Evolutionary conservation across 441 rosid species (phyloP).

Genomic region (Pelargonium australe): DNA sequence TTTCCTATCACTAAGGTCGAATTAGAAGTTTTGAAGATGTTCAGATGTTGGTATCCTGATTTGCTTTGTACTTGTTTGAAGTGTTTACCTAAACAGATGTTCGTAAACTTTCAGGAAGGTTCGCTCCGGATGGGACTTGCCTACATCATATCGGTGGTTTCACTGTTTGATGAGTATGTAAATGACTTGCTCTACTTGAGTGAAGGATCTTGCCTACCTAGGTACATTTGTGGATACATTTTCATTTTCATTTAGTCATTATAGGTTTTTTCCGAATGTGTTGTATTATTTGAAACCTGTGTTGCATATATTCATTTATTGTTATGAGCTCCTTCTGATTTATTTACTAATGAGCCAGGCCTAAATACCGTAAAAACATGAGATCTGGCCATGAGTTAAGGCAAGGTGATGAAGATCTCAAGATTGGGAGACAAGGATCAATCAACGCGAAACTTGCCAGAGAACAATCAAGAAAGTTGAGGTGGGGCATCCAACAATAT

Average conservation of each 20-base stretch:
- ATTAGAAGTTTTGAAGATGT: neutral
- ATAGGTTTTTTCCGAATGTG: no score
- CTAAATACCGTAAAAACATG: constrained; percentile 46
- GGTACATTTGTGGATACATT: constrained; percentile 31
- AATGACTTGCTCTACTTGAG: constrained; percentile 75
- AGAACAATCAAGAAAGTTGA: constrained; percentile 50
- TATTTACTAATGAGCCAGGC: constrained; percentile 48
- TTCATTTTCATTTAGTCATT: neutral
- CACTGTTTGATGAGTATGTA: constrained; percentile 70
- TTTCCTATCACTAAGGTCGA: neutral
- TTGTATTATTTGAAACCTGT: no score
- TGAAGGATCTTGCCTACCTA: constrained; percentile 74
- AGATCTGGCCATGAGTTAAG: constrained; percentile 25
- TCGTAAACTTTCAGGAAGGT: constrained; percentile 52
- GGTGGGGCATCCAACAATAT: constrained; percentile 48
- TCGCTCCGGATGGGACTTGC: constrained; percentile 61
- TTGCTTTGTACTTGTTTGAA: constrained; percentile 9
- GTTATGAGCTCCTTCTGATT: neutral
- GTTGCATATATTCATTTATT: neutral
- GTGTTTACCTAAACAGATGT: constrained; percentile 20
- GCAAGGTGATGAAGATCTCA: constrained; percentile 28
- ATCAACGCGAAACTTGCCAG: constrained; percentile 38
- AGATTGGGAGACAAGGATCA: constrained; percentile 43
- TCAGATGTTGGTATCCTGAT: constrained; percentile 8
- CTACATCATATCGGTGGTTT: constrained; percentile 54